Evolutionary conservation across 2,329 filamentous ascomycete species (phyloP), one percentile per base, ranked within the genome.

Genomic region (Sporothrix inflata): DNA sequence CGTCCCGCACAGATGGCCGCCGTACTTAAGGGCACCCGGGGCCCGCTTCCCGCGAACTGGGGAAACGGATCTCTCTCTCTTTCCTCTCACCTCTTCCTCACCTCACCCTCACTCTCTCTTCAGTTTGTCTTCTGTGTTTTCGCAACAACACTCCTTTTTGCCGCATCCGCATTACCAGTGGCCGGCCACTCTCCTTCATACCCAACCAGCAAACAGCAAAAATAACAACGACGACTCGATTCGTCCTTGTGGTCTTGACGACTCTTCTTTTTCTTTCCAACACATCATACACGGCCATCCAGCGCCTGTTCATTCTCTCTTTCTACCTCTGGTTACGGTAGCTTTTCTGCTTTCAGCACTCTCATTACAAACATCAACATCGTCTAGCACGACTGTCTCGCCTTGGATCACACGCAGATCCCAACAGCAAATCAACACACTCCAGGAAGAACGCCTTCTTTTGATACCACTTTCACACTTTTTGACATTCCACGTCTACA

Each of bases 141-240:
- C 38, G 53, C 65, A 67, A 38, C 27, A 30, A 67, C 45, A 45
- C 60, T 65, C 55, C 24, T 45, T 57, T 69, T 34, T 61, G 40
- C 57, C 49, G 49, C 49, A 45, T 67, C 63, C 40, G 38, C 51
- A 53, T 57, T 30, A 24, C 40, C 21, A 66, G 70, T 72, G 71
- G 71, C 71, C 66, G 71, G 71, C 71, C 71, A 72, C 71, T 72
- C 71, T 65, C 53, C 30, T 69, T 55, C 24, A 21, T 69, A 47
- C 45, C 45, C 65, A 51, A 27, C 27, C 65, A 67, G 63, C 63
- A 67, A 47, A 51, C 11, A 51, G 24, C 21, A 67, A 67, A 47
- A 30, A n/a, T n/a, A 38, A 34, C 27, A 38, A 53, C 69, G 45
- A 47, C 42, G 53, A 49, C 19, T 47, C 27, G 8, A 16, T 24